These are phyloP conservation scores for Metschnikowia shivogae DNA, from an alignment of 805 yeast species.

Conservation along the genomic window DNA sequence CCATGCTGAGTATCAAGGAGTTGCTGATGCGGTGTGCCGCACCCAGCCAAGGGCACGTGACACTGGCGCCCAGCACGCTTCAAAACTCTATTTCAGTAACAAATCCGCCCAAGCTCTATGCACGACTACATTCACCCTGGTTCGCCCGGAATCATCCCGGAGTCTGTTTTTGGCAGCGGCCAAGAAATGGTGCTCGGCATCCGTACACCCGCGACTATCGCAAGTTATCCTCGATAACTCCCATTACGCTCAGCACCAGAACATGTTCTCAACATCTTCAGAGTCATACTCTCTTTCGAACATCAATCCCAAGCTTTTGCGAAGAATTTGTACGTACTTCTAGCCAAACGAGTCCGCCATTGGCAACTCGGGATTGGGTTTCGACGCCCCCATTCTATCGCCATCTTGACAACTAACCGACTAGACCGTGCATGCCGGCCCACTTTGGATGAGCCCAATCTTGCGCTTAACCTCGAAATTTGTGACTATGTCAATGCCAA, in stretches of 20 bases:
- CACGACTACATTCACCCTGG: neutral
- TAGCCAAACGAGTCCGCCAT: neutral
- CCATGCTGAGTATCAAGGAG: neutral
- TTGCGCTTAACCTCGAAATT: slow-evolving; percentile 83
- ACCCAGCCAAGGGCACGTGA: neutral
- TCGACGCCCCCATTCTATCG: neutral
- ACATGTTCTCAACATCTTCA: slow-evolving; percentile 13
- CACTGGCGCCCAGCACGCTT: no score
- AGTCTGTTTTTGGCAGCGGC: neutral
- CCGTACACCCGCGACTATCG: slow-evolving; percentile 8
- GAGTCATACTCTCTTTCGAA: slow-evolving; percentile 36
- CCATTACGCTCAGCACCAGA: neutral
- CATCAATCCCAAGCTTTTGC: slow-evolving; percentile 43
- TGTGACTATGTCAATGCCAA: slow-evolving; percentile 91
- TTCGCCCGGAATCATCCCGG: neutral
- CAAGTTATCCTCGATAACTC: slow-evolving; percentile 2
- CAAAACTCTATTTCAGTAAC: no score
- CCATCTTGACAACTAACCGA: slow-evolving; percentile 15
- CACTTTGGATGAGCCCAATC: slow-evolving; percentile 77
- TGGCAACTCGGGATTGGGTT: neutral
- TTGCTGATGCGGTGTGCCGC: neutral
- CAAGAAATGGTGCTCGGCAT: slow-evolving; percentile 1
- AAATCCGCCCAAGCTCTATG: no score
- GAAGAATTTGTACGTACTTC: slow-evolving; percentile 39
- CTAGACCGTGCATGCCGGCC: slow-evolving; percentile 83